Evolutionary conservation across 2,329 filamentous ascomycete genomes (phyloP), one percentile per base, ranked within the genome.

Genomic region (Myotisia sp.): DNA sequence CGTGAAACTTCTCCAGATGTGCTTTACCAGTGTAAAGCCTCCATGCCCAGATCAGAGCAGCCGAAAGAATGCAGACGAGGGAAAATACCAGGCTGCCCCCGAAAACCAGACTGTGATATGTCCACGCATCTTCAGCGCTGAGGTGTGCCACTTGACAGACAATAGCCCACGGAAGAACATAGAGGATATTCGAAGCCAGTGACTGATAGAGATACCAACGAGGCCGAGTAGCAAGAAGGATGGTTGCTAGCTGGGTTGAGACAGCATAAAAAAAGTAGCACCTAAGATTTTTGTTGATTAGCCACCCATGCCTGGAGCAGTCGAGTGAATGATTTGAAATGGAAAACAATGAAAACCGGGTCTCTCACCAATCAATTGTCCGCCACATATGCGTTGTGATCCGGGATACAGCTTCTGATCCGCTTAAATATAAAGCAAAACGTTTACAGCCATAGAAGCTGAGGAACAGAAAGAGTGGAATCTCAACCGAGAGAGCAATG

Each of bases 161-260:
- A 26, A 83, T 70, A 0, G 77, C 76, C 76, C 77, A 83, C 0
- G 76, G 77, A 2, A 84, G 53, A 0, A 82, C 75, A 47, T 76
- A 82, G 0, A 76, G 50, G 0, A 83, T 30, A 44, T 82, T 83
- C 5, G 75, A 79, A 0, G 59, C 65, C 1, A 83, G 54, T 3
- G 71, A 74, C 49, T 82, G 76, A 38, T 68, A 72, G 0, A 82
- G 59, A 47, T 80, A 83, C 76, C 74, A 82, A 2, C 58, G 57
- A 0, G 76, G 76, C 0, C 65, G 56, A 0, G 76, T 79, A 0
- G 77, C 71, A 0, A 80, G 62, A 0, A 84, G 52, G 0, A 83
- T 59, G 0, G 73, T 67, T 0, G 75, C 73, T 0, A 83, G 55
- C 45, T 81, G 75, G 1, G 70, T 79, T 1, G 70, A 73, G 12